phyloP scores from a whole-genome alignment of 2,329 filamentous ascomycete genomes.

The Diaporthe batatas region DNA sequence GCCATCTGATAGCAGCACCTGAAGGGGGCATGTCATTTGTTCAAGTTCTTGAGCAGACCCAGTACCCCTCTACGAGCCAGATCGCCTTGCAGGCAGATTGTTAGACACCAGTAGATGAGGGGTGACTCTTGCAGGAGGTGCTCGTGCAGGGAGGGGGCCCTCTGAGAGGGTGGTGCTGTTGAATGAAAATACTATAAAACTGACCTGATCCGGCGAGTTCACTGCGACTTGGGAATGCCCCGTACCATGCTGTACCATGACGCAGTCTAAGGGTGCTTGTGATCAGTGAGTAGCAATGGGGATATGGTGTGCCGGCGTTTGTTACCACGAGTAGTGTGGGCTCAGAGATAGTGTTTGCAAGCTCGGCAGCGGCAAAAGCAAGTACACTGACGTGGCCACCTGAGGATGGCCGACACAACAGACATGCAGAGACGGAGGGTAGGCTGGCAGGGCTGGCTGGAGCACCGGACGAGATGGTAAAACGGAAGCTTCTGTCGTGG shows the following conservation, averaged over 20 bases:
- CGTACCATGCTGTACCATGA: neutral
- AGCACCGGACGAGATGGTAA: conserved; percentile 25
- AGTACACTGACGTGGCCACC: conserved; percentile 39
- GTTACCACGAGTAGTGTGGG: neutral
- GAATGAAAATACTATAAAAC: neutral
- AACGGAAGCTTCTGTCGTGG: conserved; percentile 40
- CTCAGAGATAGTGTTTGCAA: conserved; percentile 24
- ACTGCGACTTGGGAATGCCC: neutral
- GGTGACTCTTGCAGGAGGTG: neutral
- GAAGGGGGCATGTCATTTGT: neutral
- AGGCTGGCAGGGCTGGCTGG: conserved; percentile 18
- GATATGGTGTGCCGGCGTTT: conserved; percentile 18
- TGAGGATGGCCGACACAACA: conserved; percentile 17
- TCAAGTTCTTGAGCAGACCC: neutral
- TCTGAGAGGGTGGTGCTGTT: neutral
- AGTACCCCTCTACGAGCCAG: neutral
- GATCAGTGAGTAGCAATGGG: conserved; percentile 15
- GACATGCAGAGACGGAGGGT: conserved; percentile 17
- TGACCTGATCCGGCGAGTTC: neutral
- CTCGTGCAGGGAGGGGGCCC: neutral
- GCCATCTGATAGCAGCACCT: neutral
- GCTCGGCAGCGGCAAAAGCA: conserved; percentile 34
- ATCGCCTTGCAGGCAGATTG: neutral
- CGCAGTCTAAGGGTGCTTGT: conserved; percentile 24
- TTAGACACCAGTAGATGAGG: too few species aligned